These are phyloP conservation scores for Suillus placidus DNA, from an alignment of 768 basidiomycete genomes.

Conservation along the genomic window DNA sequence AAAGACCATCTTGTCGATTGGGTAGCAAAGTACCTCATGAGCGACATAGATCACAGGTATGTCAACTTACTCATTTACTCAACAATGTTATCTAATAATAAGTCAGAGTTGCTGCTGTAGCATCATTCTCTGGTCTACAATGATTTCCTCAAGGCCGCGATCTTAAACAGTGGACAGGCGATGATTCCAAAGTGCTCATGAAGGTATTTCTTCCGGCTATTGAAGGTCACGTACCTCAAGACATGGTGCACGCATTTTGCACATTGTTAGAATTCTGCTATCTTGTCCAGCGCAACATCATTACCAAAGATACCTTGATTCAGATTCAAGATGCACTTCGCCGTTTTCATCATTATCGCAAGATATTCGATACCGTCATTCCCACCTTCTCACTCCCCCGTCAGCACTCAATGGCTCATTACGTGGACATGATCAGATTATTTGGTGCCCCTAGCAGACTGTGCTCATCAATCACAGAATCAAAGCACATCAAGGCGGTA, in stretches of 20 bases:
- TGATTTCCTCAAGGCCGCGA: neutral
- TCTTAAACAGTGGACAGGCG: neutral
- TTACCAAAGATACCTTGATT: neutral
- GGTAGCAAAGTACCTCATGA: neutral
- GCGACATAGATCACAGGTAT: neutral
- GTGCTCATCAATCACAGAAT: neutral
- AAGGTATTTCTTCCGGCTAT: neutral
- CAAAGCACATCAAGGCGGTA: neutral
- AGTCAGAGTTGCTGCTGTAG: neutral
- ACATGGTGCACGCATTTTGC: neutral
- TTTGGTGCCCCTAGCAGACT: neutral
- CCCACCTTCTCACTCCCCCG: neutral
- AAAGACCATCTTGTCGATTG: conserved; percentile 1
- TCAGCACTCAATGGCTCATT: neutral
- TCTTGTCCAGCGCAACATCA: neutral
- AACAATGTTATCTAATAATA: neutral
- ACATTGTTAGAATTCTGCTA: neutral
- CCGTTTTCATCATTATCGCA: neutral
- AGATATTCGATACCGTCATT: neutral
- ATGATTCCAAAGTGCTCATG: neutral
- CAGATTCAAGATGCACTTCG: neutral
- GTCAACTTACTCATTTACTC: neutral
- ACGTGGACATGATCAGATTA: neutral
- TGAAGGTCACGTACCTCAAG: neutral
- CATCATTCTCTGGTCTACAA: neutral